A percentile compares a stretch with the other conserved stretches of the same genome.
Evolutionary conservation across 176 grass and related monocot species (phyloP).

Genomic region (Hordeum vulgare): DNA sequence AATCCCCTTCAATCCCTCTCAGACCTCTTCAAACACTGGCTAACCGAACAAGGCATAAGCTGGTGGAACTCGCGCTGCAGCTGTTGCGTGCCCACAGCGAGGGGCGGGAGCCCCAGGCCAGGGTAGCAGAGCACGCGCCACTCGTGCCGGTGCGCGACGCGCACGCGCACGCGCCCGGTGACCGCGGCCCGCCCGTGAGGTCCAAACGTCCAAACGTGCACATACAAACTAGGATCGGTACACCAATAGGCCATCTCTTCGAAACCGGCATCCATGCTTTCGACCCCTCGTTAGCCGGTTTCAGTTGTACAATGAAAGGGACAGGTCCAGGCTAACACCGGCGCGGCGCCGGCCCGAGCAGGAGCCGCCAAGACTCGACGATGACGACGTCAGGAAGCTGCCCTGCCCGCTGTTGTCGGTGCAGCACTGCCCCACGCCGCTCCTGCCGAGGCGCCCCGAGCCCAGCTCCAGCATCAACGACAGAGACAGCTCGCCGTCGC

Average conservation of each 20-base stretch:
- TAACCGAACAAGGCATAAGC: no score
- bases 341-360: neutral
- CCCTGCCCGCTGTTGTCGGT: neutral
- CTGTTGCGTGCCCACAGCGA: neutral
- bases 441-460: neutral
- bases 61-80: neutral
- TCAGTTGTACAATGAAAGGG: conserved; percentile 19
- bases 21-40: no score
- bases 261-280: neutral
- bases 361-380: neutral
- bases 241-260: neutral
- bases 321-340: conserved; percentile 32
- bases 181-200: neutral
- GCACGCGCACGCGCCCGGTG: conserved; percentile 1
- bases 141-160: neutral
- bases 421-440: neutral
- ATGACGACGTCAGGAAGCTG: conserved; percentile 20
- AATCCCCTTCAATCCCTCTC: no score
- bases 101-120: neutral
- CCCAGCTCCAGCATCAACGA: conserved; percentile 1
- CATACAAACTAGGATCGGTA: neutral
- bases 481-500: neutral
- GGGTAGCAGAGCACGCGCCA: neutral
- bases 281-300: neutral
- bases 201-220: neutral